Conservation (phyloP, 1,139 yeast species). For the Pneumocystis oryctolagi region DNA sequence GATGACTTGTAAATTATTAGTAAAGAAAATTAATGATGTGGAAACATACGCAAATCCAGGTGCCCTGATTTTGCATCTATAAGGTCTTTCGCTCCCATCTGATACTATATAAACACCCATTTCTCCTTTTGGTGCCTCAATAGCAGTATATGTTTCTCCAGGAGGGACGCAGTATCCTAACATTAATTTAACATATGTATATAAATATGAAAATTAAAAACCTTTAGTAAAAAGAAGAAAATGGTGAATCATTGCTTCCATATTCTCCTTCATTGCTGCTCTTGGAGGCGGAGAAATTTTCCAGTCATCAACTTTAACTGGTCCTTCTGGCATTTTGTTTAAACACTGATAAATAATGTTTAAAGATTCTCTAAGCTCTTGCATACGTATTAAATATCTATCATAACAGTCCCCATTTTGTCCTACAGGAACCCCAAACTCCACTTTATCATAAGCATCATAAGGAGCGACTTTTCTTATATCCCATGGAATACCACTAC, state of each 20-base stretch:
- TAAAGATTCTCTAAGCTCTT: slow-evolving; percentile 80
- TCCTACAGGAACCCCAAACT: slow-evolving; percentile 79
- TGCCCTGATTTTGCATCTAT: slow-evolving; percentile 83
- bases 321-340: slow-evolving; percentile 85
- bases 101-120: slow-evolving; percentile 84
- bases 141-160: slow-evolving; percentile 83
- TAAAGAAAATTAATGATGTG: slow-evolving; percentile 71
- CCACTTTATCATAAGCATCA: slow-evolving; percentile 77
- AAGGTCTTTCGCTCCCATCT: slow-evolving; percentile 83
- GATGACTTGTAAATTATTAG: slow-evolving; percentile 35
- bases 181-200: background rate
- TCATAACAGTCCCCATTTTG: slow-evolving; percentile 83
- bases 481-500: slow-evolving; percentile 79
- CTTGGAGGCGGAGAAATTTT: slow-evolving; percentile 77
- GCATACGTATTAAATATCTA: slow-evolving; percentile 76
- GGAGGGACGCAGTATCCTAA: slow-evolving; percentile 63
- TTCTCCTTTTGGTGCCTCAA: slow-evolving; percentile 93
- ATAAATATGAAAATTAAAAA: background rate
- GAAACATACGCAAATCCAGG: slow-evolving; percentile 82
- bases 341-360: slow-evolving; percentile 82
- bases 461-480: slow-evolving; percentile 78
- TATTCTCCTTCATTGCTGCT: slow-evolving; percentile 71
- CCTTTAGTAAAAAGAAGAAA: slow-evolving; percentile 73
- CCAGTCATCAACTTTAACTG: slow-evolving; percentile 81
- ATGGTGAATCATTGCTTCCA: slow-evolving; percentile 86